Percentiles rank a stretch among this genome's conserved stretches.
phyloP scores from a whole-genome alignment of 2,329 filamentous ascomycete species.

The Didymella sp. region DNA sequence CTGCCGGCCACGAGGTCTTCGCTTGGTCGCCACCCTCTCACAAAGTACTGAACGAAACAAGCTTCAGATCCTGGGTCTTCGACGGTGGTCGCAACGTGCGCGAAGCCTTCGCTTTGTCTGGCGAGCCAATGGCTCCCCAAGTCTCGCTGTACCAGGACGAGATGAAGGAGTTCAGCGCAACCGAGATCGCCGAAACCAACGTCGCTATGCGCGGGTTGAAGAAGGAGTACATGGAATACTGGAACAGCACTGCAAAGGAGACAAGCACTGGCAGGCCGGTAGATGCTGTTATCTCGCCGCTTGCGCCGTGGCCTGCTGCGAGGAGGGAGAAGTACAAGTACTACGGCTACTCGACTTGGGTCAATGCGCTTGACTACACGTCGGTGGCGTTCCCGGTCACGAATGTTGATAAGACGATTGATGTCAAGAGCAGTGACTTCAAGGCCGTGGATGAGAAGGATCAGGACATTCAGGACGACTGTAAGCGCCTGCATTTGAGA shows the following conservation, averaged over 20 bases:
- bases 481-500: constrained; percentile 25
- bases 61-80: constrained; percentile 38
- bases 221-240: constrained; percentile 50
- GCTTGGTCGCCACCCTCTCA: constrained; percentile 40
- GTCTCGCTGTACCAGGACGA: constrained; percentile 27
- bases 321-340: constrained; percentile 41
- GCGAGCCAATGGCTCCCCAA: constrained; percentile 42
- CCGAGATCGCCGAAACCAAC: constrained; percentile 46
- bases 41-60: constrained; percentile 28
- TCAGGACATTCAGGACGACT: constrained; percentile 34
- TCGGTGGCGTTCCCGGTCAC: constrained; percentile 47
- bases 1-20: constrained; percentile 40
- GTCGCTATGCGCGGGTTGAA: constrained; percentile 37
- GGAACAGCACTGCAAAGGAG: constrained; percentile 40
- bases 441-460: constrained; percentile 39
- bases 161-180: constrained; percentile 31
- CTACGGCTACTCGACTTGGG: constrained; percentile 43
- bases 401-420: constrained; percentile 39
- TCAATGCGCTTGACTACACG: constrained; percentile 45
- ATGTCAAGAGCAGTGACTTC: constrained; percentile 35
- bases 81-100: constrained; percentile 44
- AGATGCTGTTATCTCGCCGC: constrained; percentile 48
- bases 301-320: constrained; percentile 49
- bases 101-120: constrained; percentile 42
- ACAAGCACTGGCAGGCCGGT: constrained; percentile 44